A percentile compares a stretch with the other conserved stretches of the same genome.
Evolutionary conservation across 345 rosid species (phyloP).

Genomic region (Gossypium bickii): DNA sequence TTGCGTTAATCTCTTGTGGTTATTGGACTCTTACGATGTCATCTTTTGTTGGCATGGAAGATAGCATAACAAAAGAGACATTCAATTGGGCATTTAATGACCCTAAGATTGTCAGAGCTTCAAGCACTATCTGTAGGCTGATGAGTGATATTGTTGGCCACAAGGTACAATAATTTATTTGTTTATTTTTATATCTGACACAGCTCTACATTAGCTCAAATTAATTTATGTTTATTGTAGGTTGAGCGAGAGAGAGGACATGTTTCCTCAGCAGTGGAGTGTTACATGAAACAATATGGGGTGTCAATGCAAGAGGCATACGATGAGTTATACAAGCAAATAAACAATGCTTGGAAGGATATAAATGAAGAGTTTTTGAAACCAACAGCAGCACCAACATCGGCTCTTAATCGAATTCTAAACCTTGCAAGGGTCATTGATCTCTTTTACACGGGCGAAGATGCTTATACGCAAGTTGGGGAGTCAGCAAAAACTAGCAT

Average conservation of each 20-base stretch:
- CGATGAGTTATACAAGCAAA: neutral
- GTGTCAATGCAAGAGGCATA: slow-evolving; percentile 17
- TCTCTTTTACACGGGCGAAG: neutral
- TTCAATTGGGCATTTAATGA: slow-evolving; percentile 18
- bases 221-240: neutral
- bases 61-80: slow-evolving; percentile 13
- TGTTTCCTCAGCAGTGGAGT: slow-evolving; percentile 27
- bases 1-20: slow-evolving; percentile 8
- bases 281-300: slow-evolving; percentile 21
- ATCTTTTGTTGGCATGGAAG: slow-evolving; percentile 29
- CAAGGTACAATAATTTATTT: slow-evolving; percentile 1
- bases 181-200: neutral
- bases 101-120: slow-evolving; percentile 24
- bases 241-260: slow-evolving; percentile 24
- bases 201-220: too few relatives aligned
- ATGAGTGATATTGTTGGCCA: slow-evolving; percentile 20
- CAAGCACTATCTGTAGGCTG: neutral
- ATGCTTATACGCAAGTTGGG: neutral
- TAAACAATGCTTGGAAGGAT: slow-evolving; percentile 34
- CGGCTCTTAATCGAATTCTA: neutral
- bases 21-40: neutral
- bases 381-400: slow-evolving; percentile 12
- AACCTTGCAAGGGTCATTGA: neutral
- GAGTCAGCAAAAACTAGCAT: neutral
- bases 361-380: slow-evolving; percentile 28